phyloP scores from a whole-genome alignment of 2,329 filamentous ascomycete species.

The Grosmannia serpens region DNA sequence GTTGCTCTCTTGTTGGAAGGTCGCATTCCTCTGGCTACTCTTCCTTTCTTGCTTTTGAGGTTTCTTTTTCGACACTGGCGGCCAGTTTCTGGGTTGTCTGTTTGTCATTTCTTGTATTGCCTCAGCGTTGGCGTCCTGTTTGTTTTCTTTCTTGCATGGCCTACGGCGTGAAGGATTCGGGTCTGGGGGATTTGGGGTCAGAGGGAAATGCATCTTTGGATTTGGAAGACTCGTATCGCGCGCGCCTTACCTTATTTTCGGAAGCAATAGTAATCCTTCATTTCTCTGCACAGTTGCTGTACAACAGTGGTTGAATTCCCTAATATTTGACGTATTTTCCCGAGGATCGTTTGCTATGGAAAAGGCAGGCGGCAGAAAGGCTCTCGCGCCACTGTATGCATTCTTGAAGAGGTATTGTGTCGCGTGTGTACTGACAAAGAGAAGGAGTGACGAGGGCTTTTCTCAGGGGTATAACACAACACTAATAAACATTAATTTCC shows the following conservation, averaged over 20 bases:
- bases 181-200: background rate
- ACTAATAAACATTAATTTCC: background rate
- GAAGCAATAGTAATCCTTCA: background rate
- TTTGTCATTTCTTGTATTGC: background rate
- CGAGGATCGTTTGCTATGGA: background rate
- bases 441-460: background rate
- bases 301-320: background rate
- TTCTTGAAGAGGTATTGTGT: background rate
- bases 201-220: background rate
- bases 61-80: background rate
- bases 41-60: no score
- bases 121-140: background rate
- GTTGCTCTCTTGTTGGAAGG: no score
- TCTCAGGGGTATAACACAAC: background rate
- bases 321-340: background rate
- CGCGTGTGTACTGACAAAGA: background rate
- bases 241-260: background rate
- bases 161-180: background rate
- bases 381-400: background rate
- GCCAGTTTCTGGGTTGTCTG: background rate
- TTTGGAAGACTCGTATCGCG: background rate
- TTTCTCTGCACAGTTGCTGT: background rate
- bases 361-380: background rate
- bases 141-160: conserved; percentile 1
- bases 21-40: no score